Evolutionary conservation across 768 basidiomycete species (phyloP), one percentile per base, ranked within the genome.

Genomic region (Hygrocybe punicea): DNA sequence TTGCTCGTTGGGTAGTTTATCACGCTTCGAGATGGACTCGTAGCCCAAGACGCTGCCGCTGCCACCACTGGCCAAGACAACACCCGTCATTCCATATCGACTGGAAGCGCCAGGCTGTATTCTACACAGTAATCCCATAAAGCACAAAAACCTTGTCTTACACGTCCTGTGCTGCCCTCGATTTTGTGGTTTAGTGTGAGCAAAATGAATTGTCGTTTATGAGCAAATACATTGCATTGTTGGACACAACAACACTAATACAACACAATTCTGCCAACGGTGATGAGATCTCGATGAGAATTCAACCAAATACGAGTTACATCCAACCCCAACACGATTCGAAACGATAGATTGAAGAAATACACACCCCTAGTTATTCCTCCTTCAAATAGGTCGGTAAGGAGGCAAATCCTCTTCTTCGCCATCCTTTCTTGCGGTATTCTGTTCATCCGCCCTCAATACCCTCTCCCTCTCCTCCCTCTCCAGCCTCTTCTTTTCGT

Each of bases 381-480:
- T 21, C 6, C 4, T 21, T 39, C 45, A 56, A 35, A 36, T 48
- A n/a, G 25, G 78, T 59, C 78, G 75, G 59, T 82, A 82, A 48
- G 81, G 80, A 21, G 81, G 81, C 50, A 78, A 63, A 56, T 81
- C 80, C 11, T 81, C 80, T 35, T 77, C 71, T 8, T 72, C 67
- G 49, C 55, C 56, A 29, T 59, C 37, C 49, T 62, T 16, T 16
- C 21, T 14, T 3, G 6, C 19, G 4, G 19, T 14, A 7, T 52
- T 16, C 29, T 36, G 29, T 53, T 65, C 56, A 46, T 67, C 68
- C 11, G 61, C 60, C 17, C 62, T 69, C 29, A 81, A 61, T 14
- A 84, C 60, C 19, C 79, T 75, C 61, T 88, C 89, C 51, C 84
- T 74, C 62, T 87, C 85, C 64, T 89, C 86, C 45, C 81, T 79